Base-by-base conservation (phyloP, 768 basidiomycete genomes). In the Hysterangium stoloniferum region DNA sequence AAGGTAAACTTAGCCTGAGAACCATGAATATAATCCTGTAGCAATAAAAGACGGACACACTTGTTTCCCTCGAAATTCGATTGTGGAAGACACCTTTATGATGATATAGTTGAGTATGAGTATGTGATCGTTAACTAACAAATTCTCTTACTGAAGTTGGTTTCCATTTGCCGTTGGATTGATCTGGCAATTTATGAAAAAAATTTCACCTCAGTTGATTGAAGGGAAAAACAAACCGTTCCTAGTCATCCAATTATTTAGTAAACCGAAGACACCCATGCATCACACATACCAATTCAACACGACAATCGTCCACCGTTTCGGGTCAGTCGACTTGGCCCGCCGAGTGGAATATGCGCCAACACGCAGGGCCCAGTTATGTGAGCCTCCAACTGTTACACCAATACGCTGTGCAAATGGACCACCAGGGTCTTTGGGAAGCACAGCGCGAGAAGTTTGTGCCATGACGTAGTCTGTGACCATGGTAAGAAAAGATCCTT, bases 391-490 rank as follows among this genome's bases (percentile, higher is more conserved):
- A 1, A 87, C 77, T 33, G 71, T 71, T 13, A 81, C 78, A 3
- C 77, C 81, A 37, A 87, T 79, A 12, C 86, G 75, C 57, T 82
- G 71, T 15, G 79, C 86, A 59, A 71, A 86, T 1, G 83, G 80
- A 1, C 86, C 86, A 1, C 77, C 79, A 1, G 58, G 57, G 45
- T 89, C 86, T 42, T 78, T 77, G 0, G 86, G 86, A 19, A 84
- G 68, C 47, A 82, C 74, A 2, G 84, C 85, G 62, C 84, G 84
- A 20, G 82, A 83, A 2, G 79, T 80, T 46, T 87, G 84, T 1
- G 81, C 83, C 78, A 87, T 82, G 0, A 79, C 65, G 52, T 84
- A 86, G 64, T 82, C 79, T 82, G 50, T 22, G 20, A n/a, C n/a
- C 25, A 20, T 40, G 6, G 4, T n/a, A 9, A 11, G 17, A 19